Conservation (phyloP, 257 asterid genomes). For the Thymus quinquecostatus region DNA sequence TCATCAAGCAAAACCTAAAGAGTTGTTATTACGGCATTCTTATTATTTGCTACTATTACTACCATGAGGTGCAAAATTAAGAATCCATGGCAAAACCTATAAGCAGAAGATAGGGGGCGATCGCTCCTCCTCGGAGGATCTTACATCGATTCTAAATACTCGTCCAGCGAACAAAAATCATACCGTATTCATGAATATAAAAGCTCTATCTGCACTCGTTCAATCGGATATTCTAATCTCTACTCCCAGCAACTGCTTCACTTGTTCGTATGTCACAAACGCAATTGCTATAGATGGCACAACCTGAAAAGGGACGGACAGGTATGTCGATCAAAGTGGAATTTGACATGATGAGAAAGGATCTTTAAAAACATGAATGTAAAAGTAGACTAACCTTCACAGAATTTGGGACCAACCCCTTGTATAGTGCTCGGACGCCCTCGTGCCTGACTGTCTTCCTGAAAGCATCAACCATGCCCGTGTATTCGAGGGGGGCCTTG, state of each 20-base stretch:
- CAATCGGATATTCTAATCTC: constrained; percentile 87
- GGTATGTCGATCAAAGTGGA: background rate
- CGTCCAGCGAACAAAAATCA: constrained; percentile 54
- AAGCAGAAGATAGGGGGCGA: constrained; percentile 23
- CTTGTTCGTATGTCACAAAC: constrained; percentile 92
- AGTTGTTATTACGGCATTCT: constrained; percentile 36
- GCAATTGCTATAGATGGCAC: constrained; percentile 95
- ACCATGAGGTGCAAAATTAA: constrained; percentile 21
- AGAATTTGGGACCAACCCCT: constrained; percentile 94
- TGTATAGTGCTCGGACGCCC: constrained; percentile 90
- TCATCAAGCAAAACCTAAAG: background rate
- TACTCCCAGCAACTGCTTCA: constrained; percentile 81
- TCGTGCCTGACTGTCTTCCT: constrained; percentile 88
- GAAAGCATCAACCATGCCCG: constrained; percentile 96
- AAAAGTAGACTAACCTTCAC: constrained; percentile 75
- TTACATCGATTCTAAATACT: constrained; percentile 28
- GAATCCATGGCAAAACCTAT: constrained; percentile 32
- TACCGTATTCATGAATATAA: constrained; percentile 24
- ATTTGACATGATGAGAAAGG: background rate
- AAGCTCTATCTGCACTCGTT: constrained; percentile 35
- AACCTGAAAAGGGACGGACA: constrained; percentile 54
- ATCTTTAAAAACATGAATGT: background rate
- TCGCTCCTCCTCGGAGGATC: constrained; percentile 31
- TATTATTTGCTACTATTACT: constrained; percentile 29
- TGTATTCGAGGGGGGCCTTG: constrained; percentile 69